A percentile compares a stretch with the other conserved stretches of the same genome.
Evolutionary conservation across 371 early-diverging fungal species (phyloP).

Genomic region (Rhizopus arrhizus): DNA sequence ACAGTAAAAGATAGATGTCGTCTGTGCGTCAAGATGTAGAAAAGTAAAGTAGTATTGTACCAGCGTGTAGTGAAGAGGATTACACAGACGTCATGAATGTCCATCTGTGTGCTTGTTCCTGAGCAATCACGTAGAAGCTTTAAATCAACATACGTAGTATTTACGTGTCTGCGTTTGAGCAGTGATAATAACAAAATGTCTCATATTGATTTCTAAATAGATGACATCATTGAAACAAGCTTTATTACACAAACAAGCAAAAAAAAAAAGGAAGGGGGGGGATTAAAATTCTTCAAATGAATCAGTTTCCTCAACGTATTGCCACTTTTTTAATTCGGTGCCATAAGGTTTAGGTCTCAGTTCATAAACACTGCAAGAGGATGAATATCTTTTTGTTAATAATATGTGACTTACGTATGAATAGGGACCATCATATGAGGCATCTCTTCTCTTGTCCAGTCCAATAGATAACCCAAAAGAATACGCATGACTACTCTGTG

Average conservation of each 20-base stretch:
- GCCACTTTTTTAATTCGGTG: constrained; percentile 63
- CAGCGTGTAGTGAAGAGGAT: no score
- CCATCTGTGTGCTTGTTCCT: no score
- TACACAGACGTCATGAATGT: no score
- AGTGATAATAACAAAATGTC: no score
- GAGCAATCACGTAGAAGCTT: no score
- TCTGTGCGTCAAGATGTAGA: no score
- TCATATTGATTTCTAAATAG: no score
- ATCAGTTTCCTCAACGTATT: constrained; percentile 57
- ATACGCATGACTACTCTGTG: constrained; percentile 82
- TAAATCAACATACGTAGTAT: no score
- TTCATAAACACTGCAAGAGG: constrained; percentile 44
- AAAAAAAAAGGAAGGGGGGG: neutral
- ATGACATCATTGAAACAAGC: neutral
- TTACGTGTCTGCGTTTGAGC: no score
- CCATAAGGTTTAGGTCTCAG: constrained; percentile 82
- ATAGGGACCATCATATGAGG: constrained; percentile 59
- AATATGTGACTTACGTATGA: constrained; percentile 41
- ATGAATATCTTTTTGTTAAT: neutral
- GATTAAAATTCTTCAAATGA: constrained; percentile 49
- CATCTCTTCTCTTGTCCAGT: constrained; percentile 73
- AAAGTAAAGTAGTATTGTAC: no score
- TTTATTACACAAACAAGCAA: neutral
- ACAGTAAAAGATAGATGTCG: no score
- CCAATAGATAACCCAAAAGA: constrained; percentile 74